Percentiles rank a stretch among this genome's conserved stretches.
Evolutionary conservation across 2,329 filamentous ascomycete genomes (phyloP).

Genomic region (Nemania sp.): DNA sequence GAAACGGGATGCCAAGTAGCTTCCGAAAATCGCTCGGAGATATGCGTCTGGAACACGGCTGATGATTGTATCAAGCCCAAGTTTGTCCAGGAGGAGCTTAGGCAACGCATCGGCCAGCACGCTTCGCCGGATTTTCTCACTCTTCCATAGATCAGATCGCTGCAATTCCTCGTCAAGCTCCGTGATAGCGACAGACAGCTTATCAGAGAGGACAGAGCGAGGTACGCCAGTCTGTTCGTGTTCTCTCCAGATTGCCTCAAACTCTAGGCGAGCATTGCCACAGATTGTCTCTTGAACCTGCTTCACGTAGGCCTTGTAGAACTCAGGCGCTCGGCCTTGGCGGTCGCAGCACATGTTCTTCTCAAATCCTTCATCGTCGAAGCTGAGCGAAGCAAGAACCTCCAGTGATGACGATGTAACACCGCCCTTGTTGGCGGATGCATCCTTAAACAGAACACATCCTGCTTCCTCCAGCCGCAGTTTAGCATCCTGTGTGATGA

Average conservation of each 20-base stretch:
- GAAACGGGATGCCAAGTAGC: slow-evolving; percentile 91
- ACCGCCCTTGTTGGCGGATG: slow-evolving; percentile 97
- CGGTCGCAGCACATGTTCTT: slow-evolving; percentile 89
- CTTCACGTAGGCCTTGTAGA: slow-evolving; percentile 92
- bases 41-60: slow-evolving; percentile 88
- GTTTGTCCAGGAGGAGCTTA: slow-evolving; percentile 80
- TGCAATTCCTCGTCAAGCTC: slow-evolving; percentile 95
- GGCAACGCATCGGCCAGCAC: slow-evolving; percentile 87
- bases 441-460: slow-evolving; percentile 95
- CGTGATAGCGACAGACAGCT: slow-evolving; percentile 90
- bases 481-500: slow-evolving; percentile 98
- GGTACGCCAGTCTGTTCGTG: slow-evolving; percentile 78
- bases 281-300: slow-evolving; percentile 89
- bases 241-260: slow-evolving; percentile 98
- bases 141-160: slow-evolving; percentile 87
- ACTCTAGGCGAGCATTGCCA: slow-evolving; percentile 89
- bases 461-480: slow-evolving; percentile 93
- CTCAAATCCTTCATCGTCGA: slow-evolving; percentile 86
- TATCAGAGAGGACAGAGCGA: slow-evolving; percentile 88
- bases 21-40: slow-evolving; percentile 92
- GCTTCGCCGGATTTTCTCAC: slow-evolving; percentile 74
- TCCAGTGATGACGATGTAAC: slow-evolving; percentile 97
- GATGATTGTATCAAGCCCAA: slow-evolving; percentile 88
- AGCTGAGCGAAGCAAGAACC: slow-evolving; percentile 90
- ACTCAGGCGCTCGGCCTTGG: slow-evolving; percentile 75